Conservation (phyloP, 2,329 filamentous ascomycete genomes). For the Madurella mycetomatis region DNA sequence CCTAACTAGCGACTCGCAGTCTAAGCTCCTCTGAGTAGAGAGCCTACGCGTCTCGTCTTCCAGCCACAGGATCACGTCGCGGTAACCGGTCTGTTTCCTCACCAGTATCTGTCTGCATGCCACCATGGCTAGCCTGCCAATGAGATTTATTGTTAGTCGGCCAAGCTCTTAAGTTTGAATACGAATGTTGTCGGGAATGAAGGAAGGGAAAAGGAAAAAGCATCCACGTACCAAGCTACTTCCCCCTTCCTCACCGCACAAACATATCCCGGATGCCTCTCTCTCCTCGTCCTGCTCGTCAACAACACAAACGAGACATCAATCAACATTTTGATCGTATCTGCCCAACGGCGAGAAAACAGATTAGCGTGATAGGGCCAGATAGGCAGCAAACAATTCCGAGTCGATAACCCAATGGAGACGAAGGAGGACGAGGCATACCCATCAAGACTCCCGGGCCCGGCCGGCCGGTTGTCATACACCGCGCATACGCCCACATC, state of each 20-base stretch:
- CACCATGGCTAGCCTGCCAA: slow-evolving; percentile 57
- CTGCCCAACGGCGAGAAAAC: slow-evolving; percentile 33
- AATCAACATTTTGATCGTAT: slow-evolving; percentile 61
- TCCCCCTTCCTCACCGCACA: slow-evolving; percentile 60
- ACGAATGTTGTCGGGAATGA: neutral
- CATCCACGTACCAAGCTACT: slow-evolving; percentile 52
- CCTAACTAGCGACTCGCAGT: slow-evolving; percentile 12
- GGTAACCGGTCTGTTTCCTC: slow-evolving; percentile 67
- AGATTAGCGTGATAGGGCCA: neutral
- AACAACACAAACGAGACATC: slow-evolving; percentile 62
- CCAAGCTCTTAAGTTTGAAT: neutral
- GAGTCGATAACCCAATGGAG: no score
- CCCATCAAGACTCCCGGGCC: slow-evolving; percentile 57
- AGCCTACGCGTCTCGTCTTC: slow-evolving; percentile 42
- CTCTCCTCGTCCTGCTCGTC: slow-evolving; percentile 47
- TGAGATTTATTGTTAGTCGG: neutral
- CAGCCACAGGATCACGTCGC: slow-evolving; percentile 64
- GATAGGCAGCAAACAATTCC: slow-evolving; percentile 1
- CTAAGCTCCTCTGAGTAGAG: slow-evolving; percentile 17
- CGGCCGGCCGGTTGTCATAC: slow-evolving; percentile 58
- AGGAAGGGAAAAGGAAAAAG: neutral
- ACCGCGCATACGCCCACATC: slow-evolving; percentile 58
- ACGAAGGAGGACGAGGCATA: slow-evolving; percentile 35
- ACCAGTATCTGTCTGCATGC: slow-evolving; percentile 67
- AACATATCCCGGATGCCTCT: slow-evolving; percentile 46